Base-by-base conservation (phyloP, 768 basidiomycete genomes). In the Boletus patriciae region DNA sequence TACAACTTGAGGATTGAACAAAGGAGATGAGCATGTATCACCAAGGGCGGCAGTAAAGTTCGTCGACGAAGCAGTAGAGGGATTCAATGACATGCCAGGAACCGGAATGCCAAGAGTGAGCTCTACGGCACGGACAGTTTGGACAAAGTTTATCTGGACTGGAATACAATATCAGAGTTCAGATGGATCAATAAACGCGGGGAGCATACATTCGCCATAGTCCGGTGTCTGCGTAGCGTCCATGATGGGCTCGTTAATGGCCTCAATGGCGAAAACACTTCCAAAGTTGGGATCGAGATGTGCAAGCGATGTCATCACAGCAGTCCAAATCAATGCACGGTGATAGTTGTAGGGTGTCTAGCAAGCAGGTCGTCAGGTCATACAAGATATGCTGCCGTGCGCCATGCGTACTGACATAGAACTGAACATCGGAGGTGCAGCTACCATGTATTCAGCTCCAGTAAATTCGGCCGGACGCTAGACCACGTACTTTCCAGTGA, bases 161-260 rank as follows among this genome's bases (percentile, higher is more conserved):
- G 59, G 31, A 55, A 54, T 19, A 57, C 19, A 37, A 12, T 13
- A 21, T 63, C 10, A 52, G 50, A 15, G 44, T n/a, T 13, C 23
- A 47, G 15, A 11, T 25, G 10, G 34, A 41, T 37, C 15, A 51
- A 42, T 8, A 53, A 52, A 40, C 23, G 42, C 0, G 21, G 40
- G 11, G 12, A 61, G 65, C 84, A 52, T 66, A 90, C 89, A 92
- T 41, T 78, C 75, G 23, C 88, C 89, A 44, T 87, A 84, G 29
- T 77, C 82, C 0, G 90, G 89, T 1, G 90, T 92, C 58, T 77
- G 70, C 18, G 53, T 66, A 9, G 88, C 87, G 63, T 92, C 73
- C 86, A 84, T 87, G 62, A 89, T 83, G 0, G 87, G 87, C 55
- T 92, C 90, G 59, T 92, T 92, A 27, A 87, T 76, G 1, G 90